Conservation (phyloP, 1,284 basidiomycete species). For the Pterula multifida region DNA sequence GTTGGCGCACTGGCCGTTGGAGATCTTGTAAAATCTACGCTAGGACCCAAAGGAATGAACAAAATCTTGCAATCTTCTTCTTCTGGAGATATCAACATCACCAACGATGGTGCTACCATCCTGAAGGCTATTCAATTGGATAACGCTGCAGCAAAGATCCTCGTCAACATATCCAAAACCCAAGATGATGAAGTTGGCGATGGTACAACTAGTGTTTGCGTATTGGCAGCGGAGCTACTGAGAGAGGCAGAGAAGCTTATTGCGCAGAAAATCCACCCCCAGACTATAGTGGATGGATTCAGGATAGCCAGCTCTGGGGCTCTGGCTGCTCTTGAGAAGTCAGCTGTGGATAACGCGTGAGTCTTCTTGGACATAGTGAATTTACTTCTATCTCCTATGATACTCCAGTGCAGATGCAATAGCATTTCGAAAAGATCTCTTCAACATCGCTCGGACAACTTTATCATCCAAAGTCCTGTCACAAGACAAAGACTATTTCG, state of each 20-base stretch:
- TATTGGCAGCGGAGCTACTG: conserved; percentile 85
- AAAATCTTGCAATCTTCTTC: conserved; percentile 91
- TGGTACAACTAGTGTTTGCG: conserved; percentile 92
- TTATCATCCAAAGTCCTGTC: conserved; percentile 93
- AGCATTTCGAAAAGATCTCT: conserved; percentile 79
- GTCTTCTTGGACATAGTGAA: conserved; percentile 17
- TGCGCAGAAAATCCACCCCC: conserved; percentile 89
- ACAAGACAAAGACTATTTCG: conserved; percentile 98
- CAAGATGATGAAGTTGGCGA: conserved; percentile 99
- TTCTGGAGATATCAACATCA: conserved; percentile 90
- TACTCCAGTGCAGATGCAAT: conserved; percentile 50
- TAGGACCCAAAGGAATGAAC: conserved; percentile 97
- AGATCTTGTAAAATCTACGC: conserved; percentile 95
- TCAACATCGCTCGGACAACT: conserved; percentile 96
- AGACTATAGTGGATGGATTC: conserved; percentile 99
- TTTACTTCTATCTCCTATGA: neutral
- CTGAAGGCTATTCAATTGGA: conserved; percentile 96
- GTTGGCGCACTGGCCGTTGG: conserved; percentile 95
- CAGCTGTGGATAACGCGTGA: conserved; percentile 79
- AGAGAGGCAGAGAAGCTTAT: conserved; percentile 96
- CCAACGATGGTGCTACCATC: conserved; percentile 98
- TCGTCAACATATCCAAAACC: conserved; percentile 99
- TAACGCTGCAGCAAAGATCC: conserved; percentile 97
- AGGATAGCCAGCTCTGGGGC: conserved; percentile 86
- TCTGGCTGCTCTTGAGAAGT: conserved; percentile 70